Evolutionary conservation across 225 moss, liverwort and hornwort genomes (phyloP), one percentile per base, ranked within the genome.

Genomic region (Bryoerythrophyllum caledonicum): DNA sequence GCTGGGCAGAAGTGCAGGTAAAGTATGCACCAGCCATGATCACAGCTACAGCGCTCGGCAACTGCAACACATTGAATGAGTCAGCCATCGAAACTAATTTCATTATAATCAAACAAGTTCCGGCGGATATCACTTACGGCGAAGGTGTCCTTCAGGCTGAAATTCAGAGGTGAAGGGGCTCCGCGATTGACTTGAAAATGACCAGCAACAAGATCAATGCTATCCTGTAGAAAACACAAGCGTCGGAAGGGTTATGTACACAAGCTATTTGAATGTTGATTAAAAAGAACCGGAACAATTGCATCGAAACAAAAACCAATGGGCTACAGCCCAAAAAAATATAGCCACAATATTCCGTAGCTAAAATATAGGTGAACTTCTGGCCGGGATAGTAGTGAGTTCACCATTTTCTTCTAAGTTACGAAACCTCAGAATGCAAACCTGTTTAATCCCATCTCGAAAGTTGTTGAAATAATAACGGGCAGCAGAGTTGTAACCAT

Each of bases 401-500:
- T 43, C 11, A 43, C 8, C 26, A 67, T 51, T 68, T 26, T 34
- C 19, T 43, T 57, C 61, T 71, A 9, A 62, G 40, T 28, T 63
- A 62, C 20, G 64, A 16, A 81, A 76, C 60, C 63, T 60, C 52
- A 10, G 24, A 53, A 41, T 61, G 76, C 81, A 41, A 65, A 93
- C 96, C 90, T 96, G 99, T 78, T 82, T 95, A 63, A 83, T 74
- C 63, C 99, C 99, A 74, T 99, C 99, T 68, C 90, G 90, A 77
- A 99, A 99, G 75, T 99, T 99, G 82, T 99, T 99, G 48, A 93
- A 88, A 64, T 95, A 99, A 74, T 99, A 99, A 8, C 99, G 93
- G 65, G 92, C 86, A 71, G 91, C 83, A 76, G 99, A 84, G 71
- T 90, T 99, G 68, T 74, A 89, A 40, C 91, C 90, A 84, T 99